phyloP scores from a whole-genome alignment of 352 stramenopile species.

The Salisapilia sapeloensis region DNA sequence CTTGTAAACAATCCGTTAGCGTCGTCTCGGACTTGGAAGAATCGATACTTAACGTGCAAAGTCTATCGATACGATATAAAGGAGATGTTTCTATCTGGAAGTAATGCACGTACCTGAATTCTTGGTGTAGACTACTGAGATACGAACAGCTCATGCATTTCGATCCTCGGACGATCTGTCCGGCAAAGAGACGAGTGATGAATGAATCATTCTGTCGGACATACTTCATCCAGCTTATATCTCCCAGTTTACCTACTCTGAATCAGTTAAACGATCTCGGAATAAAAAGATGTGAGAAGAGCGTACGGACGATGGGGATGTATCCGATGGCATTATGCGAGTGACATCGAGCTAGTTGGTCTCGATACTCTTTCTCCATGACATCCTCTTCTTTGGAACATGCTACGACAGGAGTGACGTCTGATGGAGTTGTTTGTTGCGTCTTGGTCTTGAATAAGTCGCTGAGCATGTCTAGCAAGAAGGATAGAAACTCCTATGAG shows the following conservation, averaged over 20 bases:
- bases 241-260: conserved; percentile 22
- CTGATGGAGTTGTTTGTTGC: conserved; percentile 7
- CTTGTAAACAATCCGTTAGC: conserved; percentile 30
- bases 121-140: conserved; percentile 55
- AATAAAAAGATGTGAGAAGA: neutral
- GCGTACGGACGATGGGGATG: conserved; percentile 38
- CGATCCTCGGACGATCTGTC: conserved; percentile 60
- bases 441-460: conserved; percentile 18
- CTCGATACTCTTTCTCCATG: neutral
- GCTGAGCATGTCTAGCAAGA: conserved; percentile 50
- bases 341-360: neutral
- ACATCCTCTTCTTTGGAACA: neutral
- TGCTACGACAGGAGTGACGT: neutral
- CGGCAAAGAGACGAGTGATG: conserved; percentile 49
- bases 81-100: neutral
- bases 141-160: conserved; percentile 58
- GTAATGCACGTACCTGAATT: conserved; percentile 12
- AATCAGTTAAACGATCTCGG: too few relatives aligned
- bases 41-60: conserved; percentile 41
- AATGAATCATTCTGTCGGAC: conserved; percentile 39
- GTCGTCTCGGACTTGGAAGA: conserved; percentile 18
- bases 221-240: conserved; percentile 40
- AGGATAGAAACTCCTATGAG: conserved; percentile 39
- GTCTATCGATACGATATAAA: conserved; percentile 8
- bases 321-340: conserved; percentile 6